Base-by-base conservation (phyloP, 345 rosid species). In the Corchorus olitorius region DNA sequence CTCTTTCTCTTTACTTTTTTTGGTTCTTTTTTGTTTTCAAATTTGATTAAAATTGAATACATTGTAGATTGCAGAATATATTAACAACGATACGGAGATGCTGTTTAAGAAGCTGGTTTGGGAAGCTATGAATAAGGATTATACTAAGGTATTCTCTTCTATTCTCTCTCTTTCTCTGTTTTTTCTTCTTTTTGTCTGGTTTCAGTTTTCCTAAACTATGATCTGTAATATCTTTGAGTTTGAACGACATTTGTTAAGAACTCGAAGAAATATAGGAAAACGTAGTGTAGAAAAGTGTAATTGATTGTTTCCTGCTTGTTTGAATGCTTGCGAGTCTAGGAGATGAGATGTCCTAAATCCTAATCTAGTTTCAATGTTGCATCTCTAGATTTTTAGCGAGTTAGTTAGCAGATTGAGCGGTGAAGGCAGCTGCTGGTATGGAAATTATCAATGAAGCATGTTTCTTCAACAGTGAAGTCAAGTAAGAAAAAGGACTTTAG, bases 31-130 rank as follows among this genome's bases (percentile, higher is more conserved):
- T 45, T 43, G 19, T 45, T 19, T 19, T 65, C 10, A 15, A 6
- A 14, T 49, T 27, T 49, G 8, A 12, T 34, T 20, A 16, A 50
- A 49, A 2, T n/a, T 5, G 4, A 34, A 3, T 62, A 1, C 27
- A 10, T n/a, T 61, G 56, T 35, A 74, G 77, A 13, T 62, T 62
- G 17, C 9, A 19, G 67, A 50, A 49, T 74, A 74, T 64, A 45
- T 74, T 49, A 62, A 50, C 67, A 63, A 39, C 77, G 49, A 62
- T 17, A 49, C 34, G n/a, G 77, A 35, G 70, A 63, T 74, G 70
- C 58, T 74, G 49, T 74, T 74, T 70, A 74, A 74, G 61, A 63
- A 35, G 45, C n/a, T 62, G 52, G 27, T 74, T 50, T 74, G 77
- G 77, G 70, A 74, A 63, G 49, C 61, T 15, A 74, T 74, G 50